phyloP scores from a whole-genome alignment of 2,329 filamentous ascomycete species.

The Apiospora hydei region DNA sequence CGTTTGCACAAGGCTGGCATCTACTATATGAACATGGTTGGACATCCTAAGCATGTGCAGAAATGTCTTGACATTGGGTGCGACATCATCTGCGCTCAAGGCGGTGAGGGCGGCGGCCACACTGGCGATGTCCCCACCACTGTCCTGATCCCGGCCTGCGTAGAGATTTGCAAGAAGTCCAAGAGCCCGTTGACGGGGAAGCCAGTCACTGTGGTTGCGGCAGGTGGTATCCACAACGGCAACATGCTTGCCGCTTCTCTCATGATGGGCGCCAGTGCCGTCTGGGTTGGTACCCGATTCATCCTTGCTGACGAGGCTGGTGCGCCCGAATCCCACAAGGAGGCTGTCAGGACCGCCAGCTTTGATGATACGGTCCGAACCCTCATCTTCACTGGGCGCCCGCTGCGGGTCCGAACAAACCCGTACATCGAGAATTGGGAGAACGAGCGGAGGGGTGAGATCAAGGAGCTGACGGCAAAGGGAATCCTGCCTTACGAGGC shows the following conservation, averaged over 20 bases:
- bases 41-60: conserved; percentile 97
- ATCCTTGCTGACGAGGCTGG: conserved; percentile 94
- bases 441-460: conserved; percentile 86
- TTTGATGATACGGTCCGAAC: conserved; percentile 97
- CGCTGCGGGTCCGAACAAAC: conserved; percentile 92
- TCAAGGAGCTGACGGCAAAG: conserved; percentile 89
- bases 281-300: conserved; percentile 98
- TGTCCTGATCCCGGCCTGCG: conserved; percentile 90
- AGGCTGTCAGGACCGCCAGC: conserved; percentile 87
- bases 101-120: conserved; percentile 96
- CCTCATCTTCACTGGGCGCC: conserved; percentile 97
- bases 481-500: conserved; percentile 93
- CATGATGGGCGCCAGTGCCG: conserved; percentile 89
- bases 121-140: conserved; percentile 93
- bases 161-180: conserved; percentile 78
- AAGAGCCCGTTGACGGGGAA: conserved; percentile 87
- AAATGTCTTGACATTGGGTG: conserved; percentile 93
- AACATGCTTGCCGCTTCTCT: conserved; percentile 88
- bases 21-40: conserved; percentile 99
- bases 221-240: conserved; percentile 93
- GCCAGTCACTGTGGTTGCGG: conserved; percentile 90
- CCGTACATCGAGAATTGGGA: conserved; percentile 97
- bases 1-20: conserved; percentile 86
- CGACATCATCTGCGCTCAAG: conserved; percentile 98
- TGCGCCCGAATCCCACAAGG: conserved; percentile 91